phyloP scores from a whole-genome alignment of 148 eudicot genomes.

The Spergularia marina region DNA sequence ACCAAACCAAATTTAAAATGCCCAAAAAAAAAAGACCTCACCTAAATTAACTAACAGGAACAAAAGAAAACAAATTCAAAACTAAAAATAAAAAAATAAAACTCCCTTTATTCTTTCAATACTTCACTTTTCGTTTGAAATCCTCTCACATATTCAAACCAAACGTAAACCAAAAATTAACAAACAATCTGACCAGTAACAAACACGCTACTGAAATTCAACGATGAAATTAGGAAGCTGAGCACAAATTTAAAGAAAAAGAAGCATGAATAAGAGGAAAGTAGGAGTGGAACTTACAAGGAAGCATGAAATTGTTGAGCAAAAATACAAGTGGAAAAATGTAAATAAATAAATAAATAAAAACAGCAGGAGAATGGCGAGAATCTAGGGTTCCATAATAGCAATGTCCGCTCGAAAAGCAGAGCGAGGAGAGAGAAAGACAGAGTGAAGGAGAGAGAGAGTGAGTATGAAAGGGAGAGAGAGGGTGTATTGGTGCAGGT shows the following conservation, averaged over 20 bases:
- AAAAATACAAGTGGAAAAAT: not conserved
- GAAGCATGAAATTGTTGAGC: not conserved
- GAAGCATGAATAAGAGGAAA: not conserved
- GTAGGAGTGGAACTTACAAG: not conserved
- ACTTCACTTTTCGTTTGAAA: too few relatives aligned
- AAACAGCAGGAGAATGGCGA: not conserved
- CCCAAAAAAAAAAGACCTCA: not conserved
- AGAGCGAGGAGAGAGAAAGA: too few relatives aligned
- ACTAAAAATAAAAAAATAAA: not conserved
- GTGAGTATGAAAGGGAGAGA: too few relatives aligned
- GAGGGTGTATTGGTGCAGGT: too few relatives aligned
- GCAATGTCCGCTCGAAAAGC: not conserved
- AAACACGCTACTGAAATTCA: not conserved
- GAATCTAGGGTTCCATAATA: constrained; percentile 11
- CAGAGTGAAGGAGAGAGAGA: too few relatives aligned
- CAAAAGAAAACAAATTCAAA: too few relatives aligned
- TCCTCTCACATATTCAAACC: too few relatives aligned
- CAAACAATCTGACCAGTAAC: too few relatives aligned
- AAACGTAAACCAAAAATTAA: too few relatives aligned
- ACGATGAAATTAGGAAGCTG: not conserved
- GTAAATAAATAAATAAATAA: not conserved
- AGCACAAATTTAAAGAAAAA: too few relatives aligned
- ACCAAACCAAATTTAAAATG: not conserved
- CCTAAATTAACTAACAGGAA: too few relatives aligned
- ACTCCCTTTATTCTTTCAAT: too few relatives aligned